Evolutionary conservation across 108 stramenopile genomes (phyloP).

Genomic region (Nitzschia sp.): DNA sequence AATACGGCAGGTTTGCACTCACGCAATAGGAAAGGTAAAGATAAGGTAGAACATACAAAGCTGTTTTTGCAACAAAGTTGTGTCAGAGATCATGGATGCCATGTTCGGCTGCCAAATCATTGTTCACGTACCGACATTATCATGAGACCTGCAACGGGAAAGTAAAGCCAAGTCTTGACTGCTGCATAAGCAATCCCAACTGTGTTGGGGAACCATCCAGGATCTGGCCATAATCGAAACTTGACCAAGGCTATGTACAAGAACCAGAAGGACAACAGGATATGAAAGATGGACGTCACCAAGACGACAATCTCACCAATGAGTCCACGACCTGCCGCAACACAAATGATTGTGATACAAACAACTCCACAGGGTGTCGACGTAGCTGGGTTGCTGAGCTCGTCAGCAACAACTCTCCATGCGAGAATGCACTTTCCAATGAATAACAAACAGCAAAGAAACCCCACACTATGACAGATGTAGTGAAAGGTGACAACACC

Average conservation of each 20-base stretch:
- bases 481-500: slow-evolving; percentile 36
- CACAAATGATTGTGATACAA: slow-evolving; percentile 63
- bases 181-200: slow-evolving; percentile 63
- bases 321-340: slow-evolving; percentile 48
- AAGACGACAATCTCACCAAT: slow-evolving; percentile 47
- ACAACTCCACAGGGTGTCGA: slow-evolving; percentile 56
- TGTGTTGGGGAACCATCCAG: slow-evolving; percentile 64
- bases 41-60: slow-evolving; percentile 14
- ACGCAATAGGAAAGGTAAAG: slow-evolving; percentile 10
- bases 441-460: slow-evolving; percentile 34
- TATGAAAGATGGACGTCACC: slow-evolving; percentile 48
- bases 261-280: slow-evolving; percentile 55
- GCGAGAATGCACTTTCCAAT: slow-evolving; percentile 46
- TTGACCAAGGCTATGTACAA: slow-evolving; percentile 52
- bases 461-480: slow-evolving; percentile 41
- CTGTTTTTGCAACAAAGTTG: not conserved
- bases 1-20: not conserved
- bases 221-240: slow-evolving; percentile 55
- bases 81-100: not conserved
- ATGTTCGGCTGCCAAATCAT: not conserved
- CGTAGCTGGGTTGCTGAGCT: slow-evolving; percentile 63
- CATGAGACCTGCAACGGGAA: slow-evolving; percentile 48
- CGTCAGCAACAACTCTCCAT: slow-evolving; percentile 54
- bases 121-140: slow-evolving; percentile 30
- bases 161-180: slow-evolving; percentile 64